Percentiles rank a stretch among this genome's conserved stretches.
These are phyloP conservation scores for Calonectria multiphialidica DNA, from an alignment of 2,329 filamentous ascomycete species.

Conservation along the genomic window DNA sequence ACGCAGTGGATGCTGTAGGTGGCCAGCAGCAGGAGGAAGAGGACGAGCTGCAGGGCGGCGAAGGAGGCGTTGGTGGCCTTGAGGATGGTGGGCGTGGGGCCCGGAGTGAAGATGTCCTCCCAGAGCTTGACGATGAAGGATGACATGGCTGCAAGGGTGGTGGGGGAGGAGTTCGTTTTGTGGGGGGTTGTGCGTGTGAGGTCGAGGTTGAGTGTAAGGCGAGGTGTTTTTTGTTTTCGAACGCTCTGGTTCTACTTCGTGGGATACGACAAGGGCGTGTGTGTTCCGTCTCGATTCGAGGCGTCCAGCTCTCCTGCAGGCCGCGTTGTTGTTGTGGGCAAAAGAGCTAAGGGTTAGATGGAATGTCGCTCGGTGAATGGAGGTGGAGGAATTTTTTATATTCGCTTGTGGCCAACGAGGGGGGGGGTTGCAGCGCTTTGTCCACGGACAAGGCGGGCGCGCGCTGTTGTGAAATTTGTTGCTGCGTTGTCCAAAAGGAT, in stretches of 20 bases:
- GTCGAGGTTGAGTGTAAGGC: neutral
- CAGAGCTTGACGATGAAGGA: slow-evolving; percentile 81
- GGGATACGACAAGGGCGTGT: neutral
- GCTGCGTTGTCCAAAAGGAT: neutral
- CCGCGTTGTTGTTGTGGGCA: neutral
- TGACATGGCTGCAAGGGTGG: slow-evolving; percentile 59
- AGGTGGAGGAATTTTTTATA: neutral
- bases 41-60: slow-evolving; percentile 83
- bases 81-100: slow-evolving; percentile 88
- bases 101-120: slow-evolving; percentile 93
- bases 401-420: neutral
- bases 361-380: neutral
- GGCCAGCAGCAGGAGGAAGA: slow-evolving; percentile 79
- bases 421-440: neutral
- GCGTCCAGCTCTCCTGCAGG: neutral
- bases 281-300: neutral
- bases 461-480: neutral
- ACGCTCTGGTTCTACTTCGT: neutral
- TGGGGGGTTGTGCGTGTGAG: neutral
- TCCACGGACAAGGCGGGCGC: neutral
- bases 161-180: neutral
- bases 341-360: neutral
- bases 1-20: slow-evolving; percentile 93
- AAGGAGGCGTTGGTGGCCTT: slow-evolving; percentile 93
- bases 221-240: neutral